These are phyloP conservation scores for Eucalyptus sideroxylon DNA, from an alignment of 345 rosid species.

Conservation along the genomic window DNA sequence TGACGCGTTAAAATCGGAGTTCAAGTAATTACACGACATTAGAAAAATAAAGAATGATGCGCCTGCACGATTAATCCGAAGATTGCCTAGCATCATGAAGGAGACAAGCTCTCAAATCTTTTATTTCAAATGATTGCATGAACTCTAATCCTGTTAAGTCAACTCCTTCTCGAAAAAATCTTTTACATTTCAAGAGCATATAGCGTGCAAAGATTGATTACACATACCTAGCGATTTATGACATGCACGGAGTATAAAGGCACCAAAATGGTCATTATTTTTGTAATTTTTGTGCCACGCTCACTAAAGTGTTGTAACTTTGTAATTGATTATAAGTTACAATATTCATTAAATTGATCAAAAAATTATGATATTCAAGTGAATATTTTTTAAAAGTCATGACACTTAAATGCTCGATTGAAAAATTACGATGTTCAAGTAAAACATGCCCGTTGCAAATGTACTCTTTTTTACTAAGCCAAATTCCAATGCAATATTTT, in stretches of 20 bases:
- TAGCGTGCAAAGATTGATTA: background rate
- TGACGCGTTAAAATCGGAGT: background rate
- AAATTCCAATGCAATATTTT: background rate
- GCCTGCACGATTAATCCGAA: background rate
- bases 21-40: background rate
- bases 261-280: background rate
- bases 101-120: background rate
- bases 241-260: background rate
- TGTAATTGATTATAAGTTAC: background rate
- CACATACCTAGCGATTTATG: background rate
- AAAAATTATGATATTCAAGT: background rate
- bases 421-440: background rate
- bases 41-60: background rate
- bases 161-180: background rate
- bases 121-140: background rate
- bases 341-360: rapidly evolving
- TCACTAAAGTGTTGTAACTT: background rate
- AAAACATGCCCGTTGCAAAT: background rate
- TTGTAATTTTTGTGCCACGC: background rate
- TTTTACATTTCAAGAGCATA: background rate
- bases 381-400: background rate
- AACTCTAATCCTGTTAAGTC: background rate
- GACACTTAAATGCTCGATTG: rapidly evolving
- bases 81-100: background rate
- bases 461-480: background rate